Evolutionary conservation across 2,329 filamentous ascomycete genomes (phyloP).

Genomic region (Claviceps cyperi): DNA sequence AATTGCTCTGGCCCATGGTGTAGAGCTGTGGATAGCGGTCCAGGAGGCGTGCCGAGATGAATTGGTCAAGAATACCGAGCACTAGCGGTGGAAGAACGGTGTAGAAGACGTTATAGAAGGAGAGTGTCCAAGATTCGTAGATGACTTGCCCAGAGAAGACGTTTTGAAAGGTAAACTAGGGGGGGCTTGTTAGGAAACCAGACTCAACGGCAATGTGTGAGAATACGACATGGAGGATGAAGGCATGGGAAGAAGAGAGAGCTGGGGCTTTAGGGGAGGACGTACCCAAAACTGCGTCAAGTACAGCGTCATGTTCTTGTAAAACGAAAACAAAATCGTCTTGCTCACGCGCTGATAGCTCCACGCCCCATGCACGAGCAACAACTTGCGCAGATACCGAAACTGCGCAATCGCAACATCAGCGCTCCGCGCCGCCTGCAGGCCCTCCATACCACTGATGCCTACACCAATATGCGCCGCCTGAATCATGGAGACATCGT

Average conservation of each 20-base stretch:
- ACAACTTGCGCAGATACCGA: slow-evolving; percentile 80
- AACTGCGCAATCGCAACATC: slow-evolving; percentile 96
- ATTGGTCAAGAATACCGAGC: slow-evolving; percentile 94
- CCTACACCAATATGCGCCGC: slow-evolving; percentile 95
- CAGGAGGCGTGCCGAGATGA: slow-evolving; percentile 82
- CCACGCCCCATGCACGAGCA: slow-evolving; percentile 93
- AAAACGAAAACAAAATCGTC: slow-evolving; percentile 95
- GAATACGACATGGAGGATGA: neutral
- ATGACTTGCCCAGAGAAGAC: slow-evolving; percentile 96
- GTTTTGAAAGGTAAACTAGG: slow-evolving; percentile 89
- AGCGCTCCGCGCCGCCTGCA: slow-evolving; percentile 88
- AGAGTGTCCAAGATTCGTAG: slow-evolving; percentile 98
- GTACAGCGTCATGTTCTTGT: slow-evolving; percentile 97
- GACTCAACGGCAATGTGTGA: no score
- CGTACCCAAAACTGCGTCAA: slow-evolving; percentile 98
- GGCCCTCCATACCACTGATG: slow-evolving; percentile 91
- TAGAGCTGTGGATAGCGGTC: slow-evolving; percentile 96
- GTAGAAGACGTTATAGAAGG: slow-evolving; percentile 98
- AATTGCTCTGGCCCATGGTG: slow-evolving; percentile 77
- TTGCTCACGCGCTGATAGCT: slow-evolving; percentile 95
- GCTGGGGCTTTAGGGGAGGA: neutral
- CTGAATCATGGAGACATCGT: slow-evolving; percentile 99
- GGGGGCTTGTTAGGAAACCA: neutral
- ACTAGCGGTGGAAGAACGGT: slow-evolving; percentile 87
- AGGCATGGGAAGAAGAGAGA: neutral